Evolutionary conservation across 1,139 yeast species (phyloP), one percentile per base, ranked within the genome.

Genomic region (Petasospora fabianii): DNA sequence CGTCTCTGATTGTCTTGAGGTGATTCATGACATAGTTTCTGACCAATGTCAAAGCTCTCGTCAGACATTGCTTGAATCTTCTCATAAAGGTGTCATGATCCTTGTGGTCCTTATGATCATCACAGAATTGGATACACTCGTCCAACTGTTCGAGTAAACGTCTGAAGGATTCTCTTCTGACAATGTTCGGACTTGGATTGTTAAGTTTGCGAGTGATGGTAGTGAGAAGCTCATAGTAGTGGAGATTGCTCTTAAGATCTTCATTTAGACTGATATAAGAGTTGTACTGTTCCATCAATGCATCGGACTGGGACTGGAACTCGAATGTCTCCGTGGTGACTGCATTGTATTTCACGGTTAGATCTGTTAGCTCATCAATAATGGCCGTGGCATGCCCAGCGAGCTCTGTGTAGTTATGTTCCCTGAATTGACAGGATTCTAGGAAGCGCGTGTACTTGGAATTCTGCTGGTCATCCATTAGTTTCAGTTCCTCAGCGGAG

Each of bases 41-140:
- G 17, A 87, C 75, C 48, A 92, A 66, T 0, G 95, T 79, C 41
- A 88, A 69, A 0, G 95, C 81, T 44, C 96, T 73, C 1, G 94
- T 81, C 75, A 88, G 72, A 55, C 96, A 86, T 53, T 86, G 95
- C 44, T 87, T 74, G 61, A 85, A 86, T 44, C 92, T 71, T 49
- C 81, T 76, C 32, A 73, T 73, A 59, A 86, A 88, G 4, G 77
- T 56, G 26, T 82, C 95, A 14, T 79, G 68, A 43, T 88, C 96
- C 54, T 74, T 79, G 53, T 83, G 83, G 28, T 73, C 69, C 2
- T 72, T 66, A 48, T 74, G 71, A 1, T 55, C 55, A 13, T 66
- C 64, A 7, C 77, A 65, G 51, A 77, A 80, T 4, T 49, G 58
- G 27, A 81, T 55, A 20, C 83, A 81, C 9, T 62, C 64, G 54